phyloP scores from a whole-genome alignment of 345 rosid genomes.

The Jatropha curcas region DNA sequence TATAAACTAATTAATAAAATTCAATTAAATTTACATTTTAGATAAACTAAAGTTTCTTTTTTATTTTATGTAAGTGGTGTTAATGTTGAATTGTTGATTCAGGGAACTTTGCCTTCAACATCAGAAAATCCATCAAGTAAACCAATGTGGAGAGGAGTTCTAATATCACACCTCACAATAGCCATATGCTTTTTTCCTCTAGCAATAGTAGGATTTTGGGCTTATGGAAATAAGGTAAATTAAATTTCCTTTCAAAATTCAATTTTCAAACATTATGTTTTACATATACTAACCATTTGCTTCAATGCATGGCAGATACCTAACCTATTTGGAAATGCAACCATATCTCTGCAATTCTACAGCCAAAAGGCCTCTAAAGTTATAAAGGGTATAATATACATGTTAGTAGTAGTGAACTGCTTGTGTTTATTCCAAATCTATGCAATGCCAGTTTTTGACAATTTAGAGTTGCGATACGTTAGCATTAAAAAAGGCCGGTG shows the following conservation, averaged over 20 bases:
- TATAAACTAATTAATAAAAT: too few species aligned
- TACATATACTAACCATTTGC: neutral
- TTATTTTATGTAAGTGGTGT: too few species aligned
- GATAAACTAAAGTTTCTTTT: too few species aligned
- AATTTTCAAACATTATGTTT: too few species aligned
- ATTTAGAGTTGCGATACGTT: slow-evolving; percentile 35
- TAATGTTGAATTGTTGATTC: too few species aligned
- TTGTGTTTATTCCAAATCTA: slow-evolving; percentile 50
- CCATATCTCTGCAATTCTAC: slow-evolving; percentile 30
- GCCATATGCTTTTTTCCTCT: slow-evolving; percentile 36
- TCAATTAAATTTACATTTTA: too few species aligned
- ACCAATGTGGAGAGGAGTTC: slow-evolving; percentile 57
- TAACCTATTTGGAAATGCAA: slow-evolving; percentile 35
- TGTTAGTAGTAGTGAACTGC: slow-evolving; percentile 33
- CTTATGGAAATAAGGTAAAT: slow-evolving; percentile 52
- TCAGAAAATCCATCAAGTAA: slow-evolving; percentile 22
- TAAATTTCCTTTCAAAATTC: too few species aligned
- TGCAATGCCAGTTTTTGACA: slow-evolving; percentile 59
- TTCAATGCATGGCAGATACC: slow-evolving; percentile 23
- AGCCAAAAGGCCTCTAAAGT: slow-evolving; percentile 26
- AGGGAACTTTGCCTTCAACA: slow-evolving; percentile 58
- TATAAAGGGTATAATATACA: slow-evolving; percentile 25
- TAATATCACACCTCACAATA: slow-evolving; percentile 37
- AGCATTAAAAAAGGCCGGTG: slow-evolving; percentile 27
- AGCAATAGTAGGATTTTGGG: slow-evolving; percentile 57